These are phyloP conservation scores for Aspergillus novofumigatus DNA, from an alignment of 2,329 filamentous ascomycete species.

Conservation along the genomic window DNA sequence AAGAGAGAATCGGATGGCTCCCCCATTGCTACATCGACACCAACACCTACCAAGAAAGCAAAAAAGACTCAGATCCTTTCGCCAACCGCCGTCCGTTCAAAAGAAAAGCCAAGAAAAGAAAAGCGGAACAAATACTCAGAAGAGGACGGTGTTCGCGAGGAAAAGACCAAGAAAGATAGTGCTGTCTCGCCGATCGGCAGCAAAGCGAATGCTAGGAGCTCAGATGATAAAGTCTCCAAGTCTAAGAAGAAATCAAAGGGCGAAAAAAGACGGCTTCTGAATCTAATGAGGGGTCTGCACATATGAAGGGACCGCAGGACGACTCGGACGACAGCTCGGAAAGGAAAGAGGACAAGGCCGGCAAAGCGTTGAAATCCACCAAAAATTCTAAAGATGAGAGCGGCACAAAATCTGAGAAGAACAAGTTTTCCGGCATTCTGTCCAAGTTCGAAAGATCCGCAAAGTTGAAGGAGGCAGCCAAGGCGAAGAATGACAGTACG, in stretches of 20 bases:
- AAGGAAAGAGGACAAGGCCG: constrained; percentile 2
- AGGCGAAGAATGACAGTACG: constrained; percentile 10
- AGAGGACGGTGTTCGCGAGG: constrained; percentile 32
- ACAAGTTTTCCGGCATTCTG: constrained; percentile 34
- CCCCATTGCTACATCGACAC: constrained; percentile 18
- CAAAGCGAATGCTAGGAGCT: constrained; percentile 23
- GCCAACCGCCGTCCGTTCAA: constrained; percentile 18
- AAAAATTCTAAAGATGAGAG: constrained; percentile 20
- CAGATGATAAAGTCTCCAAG: constrained; percentile 15
- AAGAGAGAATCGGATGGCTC: constrained; percentile 30
- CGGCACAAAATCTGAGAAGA: constrained; percentile 18
- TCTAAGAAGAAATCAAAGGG: constrained; percentile 34
- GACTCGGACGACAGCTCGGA: constrained; percentile 16
- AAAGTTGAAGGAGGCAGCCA: constrained; percentile 17
- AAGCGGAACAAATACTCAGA: constrained; percentile 17
- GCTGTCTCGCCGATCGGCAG: constrained; percentile 22
- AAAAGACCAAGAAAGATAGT: constrained; percentile 24
- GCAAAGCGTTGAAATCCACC: constrained; percentile 2
- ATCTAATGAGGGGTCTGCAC: constrained; percentile 18
- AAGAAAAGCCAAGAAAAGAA: constrained; percentile 28
- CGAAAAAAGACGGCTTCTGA: constrained; percentile 30
- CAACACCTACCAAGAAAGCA: constrained; percentile 38
- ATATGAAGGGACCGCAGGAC: constrained; percentile 19
- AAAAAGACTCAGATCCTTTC: constrained; percentile 23
- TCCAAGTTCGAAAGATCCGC: constrained; percentile 39